Evolutionary conservation across 306 rosid genomes (phyloP).

Genomic region (Pterocarpus macrocarpus): DNA sequence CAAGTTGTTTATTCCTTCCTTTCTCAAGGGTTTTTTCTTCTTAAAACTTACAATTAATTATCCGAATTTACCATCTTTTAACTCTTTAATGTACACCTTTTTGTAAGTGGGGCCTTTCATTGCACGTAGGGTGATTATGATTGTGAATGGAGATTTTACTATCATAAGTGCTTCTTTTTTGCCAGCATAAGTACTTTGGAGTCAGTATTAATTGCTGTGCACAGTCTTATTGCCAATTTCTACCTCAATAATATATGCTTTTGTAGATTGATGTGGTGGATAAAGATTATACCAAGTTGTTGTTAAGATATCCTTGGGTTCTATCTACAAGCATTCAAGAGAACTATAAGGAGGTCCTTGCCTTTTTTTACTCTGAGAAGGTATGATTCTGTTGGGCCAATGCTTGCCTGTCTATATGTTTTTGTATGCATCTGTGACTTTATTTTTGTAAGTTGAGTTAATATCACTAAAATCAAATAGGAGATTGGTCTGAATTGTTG

Average conservation of each 20-base stretch:
- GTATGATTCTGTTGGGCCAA: slow-evolving; percentile 51
- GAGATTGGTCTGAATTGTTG: slow-evolving; percentile 5
- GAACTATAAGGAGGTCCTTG: slow-evolving; percentile 63
- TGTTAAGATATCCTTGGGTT: slow-evolving; percentile 86
- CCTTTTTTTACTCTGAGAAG: slow-evolving; percentile 67
- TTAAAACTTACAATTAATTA: neutral
- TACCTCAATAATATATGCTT: slow-evolving; percentile 33
- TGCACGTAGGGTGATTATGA: neutral
- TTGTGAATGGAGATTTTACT: neutral
- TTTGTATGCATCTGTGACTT: slow-evolving; percentile 24
- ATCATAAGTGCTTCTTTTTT: neutral
- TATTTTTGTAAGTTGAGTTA: slow-evolving; percentile 9
- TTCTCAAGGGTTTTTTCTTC: neutral
- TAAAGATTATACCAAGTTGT: slow-evolving; percentile 59
- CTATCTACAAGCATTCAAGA: slow-evolving; percentile 73
- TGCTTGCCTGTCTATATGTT: slow-evolving; percentile 28
- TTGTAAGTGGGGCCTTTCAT: neutral
- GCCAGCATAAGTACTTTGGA: slow-evolving; percentile 6
- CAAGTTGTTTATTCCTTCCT: neutral
- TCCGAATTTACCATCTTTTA: neutral
- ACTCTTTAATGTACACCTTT: neutral
- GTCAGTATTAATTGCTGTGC: neutral
- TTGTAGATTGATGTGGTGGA: slow-evolving; percentile 68
- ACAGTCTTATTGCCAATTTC: slow-evolving; percentile 28
- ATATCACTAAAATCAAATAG: slow-evolving; percentile 32